phyloP scores from a whole-genome alignment of 768 basidiomycete species.

The Tricholoma flavovirens region DNA sequence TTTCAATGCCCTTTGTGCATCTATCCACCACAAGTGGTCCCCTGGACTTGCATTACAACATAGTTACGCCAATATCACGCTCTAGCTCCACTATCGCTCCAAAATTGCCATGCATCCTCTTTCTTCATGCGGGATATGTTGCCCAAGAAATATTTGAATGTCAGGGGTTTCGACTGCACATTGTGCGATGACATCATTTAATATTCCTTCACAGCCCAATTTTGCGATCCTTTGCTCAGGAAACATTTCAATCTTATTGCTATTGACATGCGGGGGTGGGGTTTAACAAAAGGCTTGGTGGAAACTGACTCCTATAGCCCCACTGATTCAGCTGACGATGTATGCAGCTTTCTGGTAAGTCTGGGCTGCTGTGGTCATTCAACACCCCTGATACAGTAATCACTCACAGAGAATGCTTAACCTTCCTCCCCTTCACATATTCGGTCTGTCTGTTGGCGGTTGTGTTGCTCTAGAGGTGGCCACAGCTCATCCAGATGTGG shows the following conservation, averaged over 20 bases:
- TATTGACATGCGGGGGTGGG: slow-evolving; percentile 22
- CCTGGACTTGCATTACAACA: slow-evolving; percentile 15
- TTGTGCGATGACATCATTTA: neutral
- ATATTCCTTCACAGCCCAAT: slow-evolving; percentile 15
- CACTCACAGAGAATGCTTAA: slow-evolving; percentile 19
- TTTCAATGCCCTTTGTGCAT: slow-evolving; percentile 13
- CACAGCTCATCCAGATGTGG: slow-evolving; percentile 14
- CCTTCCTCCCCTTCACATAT: slow-evolving; percentile 23
- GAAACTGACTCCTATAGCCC: slow-evolving; percentile 13
- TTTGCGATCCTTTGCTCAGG: slow-evolving; percentile 19
- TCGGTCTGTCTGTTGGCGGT: slow-evolving; percentile 22
- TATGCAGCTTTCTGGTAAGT: slow-evolving; percentile 23
- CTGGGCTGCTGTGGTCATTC: neutral
- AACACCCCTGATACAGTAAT: neutral
- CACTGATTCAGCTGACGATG: slow-evolving; percentile 22
- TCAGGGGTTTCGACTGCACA: neutral
- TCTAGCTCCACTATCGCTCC: slow-evolving; percentile 13
- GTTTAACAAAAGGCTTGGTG: slow-evolving; percentile 18
- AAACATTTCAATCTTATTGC: slow-evolving; percentile 24
- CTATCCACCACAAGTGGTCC: slow-evolving; percentile 13
- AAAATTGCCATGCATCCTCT: slow-evolving; percentile 16
- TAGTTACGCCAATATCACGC: slow-evolving; percentile 14
- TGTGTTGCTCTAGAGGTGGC: slow-evolving; percentile 22
- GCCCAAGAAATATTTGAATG: slow-evolving; percentile 19
- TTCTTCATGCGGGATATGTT: slow-evolving; percentile 17